Percentiles rank a stretch among this genome's conserved stretches.
Conservation (phyloP, 1,284 basidiomycete genomes). For the Tremellales sp. region DNA sequence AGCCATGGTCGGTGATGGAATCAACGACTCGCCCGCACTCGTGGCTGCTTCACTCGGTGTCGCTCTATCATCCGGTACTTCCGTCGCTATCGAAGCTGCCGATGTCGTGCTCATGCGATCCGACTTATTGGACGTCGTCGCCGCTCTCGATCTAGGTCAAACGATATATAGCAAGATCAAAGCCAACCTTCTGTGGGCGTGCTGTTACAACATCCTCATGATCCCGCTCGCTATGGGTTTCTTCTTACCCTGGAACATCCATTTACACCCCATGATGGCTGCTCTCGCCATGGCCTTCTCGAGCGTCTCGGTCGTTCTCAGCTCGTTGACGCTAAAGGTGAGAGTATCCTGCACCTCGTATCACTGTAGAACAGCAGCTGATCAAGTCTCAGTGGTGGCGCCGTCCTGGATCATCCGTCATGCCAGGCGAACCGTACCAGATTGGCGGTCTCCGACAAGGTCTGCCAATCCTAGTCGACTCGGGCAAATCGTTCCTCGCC, state of each 20-base stretch:
- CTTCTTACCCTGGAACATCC: slow-evolving; percentile 84
- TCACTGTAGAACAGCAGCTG: not conserved
- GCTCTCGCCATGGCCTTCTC: slow-evolving; percentile 97
- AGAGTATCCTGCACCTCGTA: slow-evolving; percentile 11
- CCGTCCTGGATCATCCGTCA: slow-evolving; percentile 63
- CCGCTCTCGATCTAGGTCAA: slow-evolving; percentile 84
- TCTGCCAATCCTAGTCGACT: slow-evolving; percentile 20
- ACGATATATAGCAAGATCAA: slow-evolving; percentile 86
- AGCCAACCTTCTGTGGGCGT: slow-evolving; percentile 83
- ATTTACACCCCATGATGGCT: slow-evolving; percentile 97
- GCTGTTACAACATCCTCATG: slow-evolving; percentile 86
- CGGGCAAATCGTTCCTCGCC: slow-evolving; percentile 8
- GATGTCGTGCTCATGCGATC: slow-evolving; percentile 97
- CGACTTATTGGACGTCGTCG: slow-evolving; percentile 93
- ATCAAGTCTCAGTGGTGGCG: slow-evolving; percentile 64
- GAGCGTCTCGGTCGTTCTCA: slow-evolving; percentile 90
- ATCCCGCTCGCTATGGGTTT: slow-evolving; percentile 99
- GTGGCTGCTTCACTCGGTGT: slow-evolving; percentile 94
- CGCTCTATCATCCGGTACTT: slow-evolving; percentile 90
- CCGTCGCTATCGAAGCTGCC: slow-evolving; percentile 95
- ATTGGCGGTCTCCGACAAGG: slow-evolving; percentile 38
- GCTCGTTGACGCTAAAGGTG: slow-evolving; percentile 73
- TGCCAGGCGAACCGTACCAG: slow-evolving; percentile 57
- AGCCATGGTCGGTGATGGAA: slow-evolving; percentile 98
- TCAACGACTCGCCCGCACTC: slow-evolving; percentile 96